Evolutionary conservation across 1,284 basidiomycete genomes (phyloP).

Genomic region (Tremellales sp.): DNA sequence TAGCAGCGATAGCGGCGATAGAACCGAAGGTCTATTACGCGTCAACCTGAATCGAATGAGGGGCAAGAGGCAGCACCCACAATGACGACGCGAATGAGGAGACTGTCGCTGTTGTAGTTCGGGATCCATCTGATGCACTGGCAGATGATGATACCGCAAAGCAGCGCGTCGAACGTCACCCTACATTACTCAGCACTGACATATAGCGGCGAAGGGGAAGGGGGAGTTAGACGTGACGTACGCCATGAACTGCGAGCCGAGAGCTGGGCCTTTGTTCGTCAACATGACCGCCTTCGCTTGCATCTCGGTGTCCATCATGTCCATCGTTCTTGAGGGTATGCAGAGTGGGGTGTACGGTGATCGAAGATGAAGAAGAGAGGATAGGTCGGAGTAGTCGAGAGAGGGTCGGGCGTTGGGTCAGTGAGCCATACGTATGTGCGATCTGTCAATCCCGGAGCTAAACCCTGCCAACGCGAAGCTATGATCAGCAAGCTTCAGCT

Average conservation of each 20-base stretch:
- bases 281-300: not conserved
- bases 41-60: not conserved
- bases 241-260: constrained; percentile 1
- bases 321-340: too few species aligned
- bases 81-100: not conserved
- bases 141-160: not conserved
- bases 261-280: not conserved
- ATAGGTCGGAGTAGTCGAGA: not conserved
- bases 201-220: not conserved
- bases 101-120: not conserved
- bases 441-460: too few species aligned
- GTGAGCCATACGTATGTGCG: too few species aligned
- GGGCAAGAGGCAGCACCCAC: not conserved
- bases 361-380: too few species aligned
- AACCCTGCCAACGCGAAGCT: too few species aligned
- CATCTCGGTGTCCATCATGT: not conserved
- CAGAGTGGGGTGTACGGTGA: too few species aligned
- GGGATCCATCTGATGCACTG: not conserved
- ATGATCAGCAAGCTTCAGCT: too few species aligned
- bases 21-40: not conserved
- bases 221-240: not conserved
- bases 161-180: not conserved
- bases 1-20: not conserved
- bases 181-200: not conserved
- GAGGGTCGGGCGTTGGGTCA: not conserved